Evolutionary conservation across 768 basidiomycete genomes (phyloP).

Genomic region (Serendipita vermifera): DNA sequence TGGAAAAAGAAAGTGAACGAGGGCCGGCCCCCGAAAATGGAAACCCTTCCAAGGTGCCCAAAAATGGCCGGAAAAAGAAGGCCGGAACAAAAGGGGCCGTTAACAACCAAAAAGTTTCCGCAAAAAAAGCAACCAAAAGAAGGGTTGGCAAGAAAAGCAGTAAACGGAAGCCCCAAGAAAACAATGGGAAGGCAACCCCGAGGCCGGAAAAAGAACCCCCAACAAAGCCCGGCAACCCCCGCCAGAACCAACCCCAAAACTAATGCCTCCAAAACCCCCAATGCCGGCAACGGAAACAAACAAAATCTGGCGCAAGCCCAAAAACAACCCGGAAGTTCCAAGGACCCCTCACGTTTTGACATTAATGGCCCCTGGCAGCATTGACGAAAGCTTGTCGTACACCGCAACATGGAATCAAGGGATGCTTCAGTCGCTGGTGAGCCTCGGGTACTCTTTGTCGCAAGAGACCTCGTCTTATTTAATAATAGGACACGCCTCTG

Average conservation of each 20-base stretch:
- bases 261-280: constrained; percentile 60
- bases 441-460: constrained; percentile 13
- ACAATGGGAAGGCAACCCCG: too few relatives aligned
- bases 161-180: constrained; percentile 52
- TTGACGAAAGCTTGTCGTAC: constrained; percentile 41
- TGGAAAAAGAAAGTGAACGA: constrained; percentile 73
- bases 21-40: constrained; percentile 84
- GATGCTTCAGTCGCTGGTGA: constrained; percentile 38
- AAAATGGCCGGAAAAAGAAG: constrained; percentile 64
- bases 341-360: not conserved
- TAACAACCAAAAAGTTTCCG: constrained; percentile 59
- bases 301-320: constrained; percentile 61
- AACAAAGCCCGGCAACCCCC: too few relatives aligned
- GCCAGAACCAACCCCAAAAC: constrained; percentile 44
- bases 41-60: constrained; percentile 68
- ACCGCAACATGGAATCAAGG: constrained; percentile 44
- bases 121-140: constrained; percentile 51
- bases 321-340: constrained; percentile 54
- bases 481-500: constrained; percentile 17
- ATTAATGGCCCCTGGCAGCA: constrained; percentile 18
- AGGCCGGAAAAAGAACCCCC: too few relatives aligned
- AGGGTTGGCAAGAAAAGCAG: constrained; percentile 62
- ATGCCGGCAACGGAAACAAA: constrained; percentile 69
- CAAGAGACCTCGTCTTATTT: not conserved
- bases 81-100: constrained; percentile 58